Conservation (phyloP, 306 rosid genomes). For the Dalbergia cultrata region DNA sequence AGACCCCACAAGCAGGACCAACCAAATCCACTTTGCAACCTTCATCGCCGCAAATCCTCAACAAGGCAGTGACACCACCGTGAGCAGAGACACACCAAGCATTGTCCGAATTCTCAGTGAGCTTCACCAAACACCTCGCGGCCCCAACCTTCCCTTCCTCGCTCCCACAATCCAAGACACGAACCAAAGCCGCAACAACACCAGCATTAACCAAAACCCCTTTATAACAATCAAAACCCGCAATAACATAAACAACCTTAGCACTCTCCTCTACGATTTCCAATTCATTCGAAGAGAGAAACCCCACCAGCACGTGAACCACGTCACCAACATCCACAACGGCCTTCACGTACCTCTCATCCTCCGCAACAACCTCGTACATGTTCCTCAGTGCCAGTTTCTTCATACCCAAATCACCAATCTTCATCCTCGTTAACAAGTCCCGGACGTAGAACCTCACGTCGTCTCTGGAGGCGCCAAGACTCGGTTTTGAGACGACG, state of each 20-base stretch:
- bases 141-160: constrained; percentile 63
- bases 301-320: constrained; percentile 62
- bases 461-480: constrained; percentile 83
- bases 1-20: constrained; percentile 79
- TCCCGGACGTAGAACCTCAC: constrained; percentile 87
- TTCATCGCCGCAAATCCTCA: constrained; percentile 63
- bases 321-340: constrained; percentile 68
- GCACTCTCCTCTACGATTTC: constrained; percentile 75
- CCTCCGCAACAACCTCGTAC: constrained; percentile 68
- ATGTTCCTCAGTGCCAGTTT: constrained; percentile 66
- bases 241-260: constrained; percentile 61
- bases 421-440: constrained; percentile 79
- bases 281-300: constrained; percentile 66
- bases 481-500: constrained; percentile 77
- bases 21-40: constrained; percentile 66
- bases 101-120: constrained; percentile 86
- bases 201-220: constrained; percentile 68
- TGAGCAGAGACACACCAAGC: constrained; percentile 96
- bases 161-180: constrained; percentile 78
- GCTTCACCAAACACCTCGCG: constrained; percentile 72
- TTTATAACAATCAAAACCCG: constrained; percentile 72
- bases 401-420: constrained; percentile 86
- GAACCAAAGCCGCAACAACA: constrained; percentile 72
- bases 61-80: constrained; percentile 84
- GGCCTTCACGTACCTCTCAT: constrained; percentile 79